A percentile compares a stretch with the other conserved stretches of the same genome.
Conservation (phyloP, 2,329 filamentous ascomycete species). For the Aaosphaeria pasadenensis region DNA sequence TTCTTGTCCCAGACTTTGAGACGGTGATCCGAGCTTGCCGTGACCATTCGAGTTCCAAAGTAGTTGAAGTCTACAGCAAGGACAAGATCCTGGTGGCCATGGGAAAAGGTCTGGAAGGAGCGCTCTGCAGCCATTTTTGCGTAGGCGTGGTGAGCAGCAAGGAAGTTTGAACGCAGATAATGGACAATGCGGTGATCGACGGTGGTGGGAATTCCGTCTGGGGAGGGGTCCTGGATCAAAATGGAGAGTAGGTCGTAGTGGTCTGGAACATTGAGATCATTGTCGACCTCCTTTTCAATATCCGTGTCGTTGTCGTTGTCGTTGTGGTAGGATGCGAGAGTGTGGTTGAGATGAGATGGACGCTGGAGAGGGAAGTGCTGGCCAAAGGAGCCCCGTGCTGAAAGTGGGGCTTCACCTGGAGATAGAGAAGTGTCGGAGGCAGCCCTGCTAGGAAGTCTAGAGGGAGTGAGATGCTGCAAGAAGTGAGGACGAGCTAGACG, state of each 20-base stretch:
- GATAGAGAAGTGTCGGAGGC: conserved; percentile 34
- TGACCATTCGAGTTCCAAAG: conserved; percentile 88
- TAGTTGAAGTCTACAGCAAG: conserved; percentile 86
- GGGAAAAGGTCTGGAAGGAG: conserved; percentile 59
- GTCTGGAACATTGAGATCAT: conserved; percentile 21
- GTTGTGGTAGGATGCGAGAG: conserved; percentile 15
- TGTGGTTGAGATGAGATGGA: conserved; percentile 31
- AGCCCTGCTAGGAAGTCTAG: conserved; percentile 36
- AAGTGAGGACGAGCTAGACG: conserved; percentile 32
- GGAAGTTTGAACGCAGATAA: conserved; percentile 25
- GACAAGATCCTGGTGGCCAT: conserved; percentile 77
- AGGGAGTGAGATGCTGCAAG: conserved; percentile 33
- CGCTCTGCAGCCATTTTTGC: conserved; percentile 34
- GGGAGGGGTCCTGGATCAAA: conserved; percentile 33
- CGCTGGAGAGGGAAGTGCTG: conserved; percentile 10
- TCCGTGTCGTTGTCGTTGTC: no score
- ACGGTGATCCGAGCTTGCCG: conserved; percentile 86
- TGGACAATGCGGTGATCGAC: conserved; percentile 23
- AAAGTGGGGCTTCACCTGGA: conserved; percentile 25
- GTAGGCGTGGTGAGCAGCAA: conserved; percentile 27
- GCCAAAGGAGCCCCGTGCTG: conserved; percentile 27
- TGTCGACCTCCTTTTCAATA: no score
- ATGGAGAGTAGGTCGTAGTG: conserved; percentile 29
- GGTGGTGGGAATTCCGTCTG: conserved; percentile 23
- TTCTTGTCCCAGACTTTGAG: conserved; percentile 89